Base-by-base conservation (phyloP, 208 protist species). In the Leishmania mexicana region DNA sequence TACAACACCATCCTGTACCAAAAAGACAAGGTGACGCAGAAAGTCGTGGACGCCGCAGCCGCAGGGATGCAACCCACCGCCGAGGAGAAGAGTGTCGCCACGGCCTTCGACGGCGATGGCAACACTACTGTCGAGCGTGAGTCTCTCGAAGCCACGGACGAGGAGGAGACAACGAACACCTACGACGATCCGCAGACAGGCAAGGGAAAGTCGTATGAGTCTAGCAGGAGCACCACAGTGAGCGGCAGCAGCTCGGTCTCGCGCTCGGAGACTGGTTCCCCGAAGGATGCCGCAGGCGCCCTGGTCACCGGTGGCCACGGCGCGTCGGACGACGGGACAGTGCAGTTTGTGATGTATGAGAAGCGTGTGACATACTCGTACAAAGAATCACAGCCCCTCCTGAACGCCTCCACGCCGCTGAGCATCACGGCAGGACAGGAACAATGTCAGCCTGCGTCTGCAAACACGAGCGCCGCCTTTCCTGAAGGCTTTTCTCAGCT, bases 81-180 rank as follows among this genome's bases (percentile, higher is more conserved):
- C 54, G n/a, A 71, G 42, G 38, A 31, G 49, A 31, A 73, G 10
- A 75, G 6, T 42, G 28, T 7, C 8, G 10, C 38, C 10, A 19
- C 24, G 47, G 40, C 38, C 42, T 35, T 74, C 45, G 24, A 53
- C 21, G 45, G 28, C 2, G 19, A 78, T 76, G 40, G n/a, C 72
- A 38, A 70, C n/a, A 53, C 31, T 10, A 38, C 21, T 15, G 74
- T 45, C 57, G 13, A 78, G 15, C 83, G 87, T 49, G 87, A 87
- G 53, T 62, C 83, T 6, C 81, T 90, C 51, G 76, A 87, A 51
- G 87, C 87, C n/a, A 83, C 72, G 28, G 87, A 90, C 47, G 87
- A 90, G 45, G 81, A 83, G 24, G 81, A 83, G 31, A 86, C 78
- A 17, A 85, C 85, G 4, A 85, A 89, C 72, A 80, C 86, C 15